Base-by-base conservation (phyloP, 2,329 filamentous ascomycete genomes). In the Diaporthe helianthi region DNA sequence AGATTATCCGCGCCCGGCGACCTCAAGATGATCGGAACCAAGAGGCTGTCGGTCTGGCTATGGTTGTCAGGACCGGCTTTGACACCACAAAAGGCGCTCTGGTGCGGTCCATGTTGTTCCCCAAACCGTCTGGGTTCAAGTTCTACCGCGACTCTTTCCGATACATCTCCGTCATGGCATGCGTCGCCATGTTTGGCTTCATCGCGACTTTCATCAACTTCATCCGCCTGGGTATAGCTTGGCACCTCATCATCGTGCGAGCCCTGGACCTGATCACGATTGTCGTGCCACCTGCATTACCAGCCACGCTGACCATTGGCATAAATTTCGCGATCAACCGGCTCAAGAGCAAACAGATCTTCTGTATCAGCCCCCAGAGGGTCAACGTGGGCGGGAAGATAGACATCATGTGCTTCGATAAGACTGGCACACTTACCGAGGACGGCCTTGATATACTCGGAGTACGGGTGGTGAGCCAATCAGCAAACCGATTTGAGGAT, bases 61-160 rank as follows among this genome's bases (percentile, higher is more conserved):
- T 99, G 80, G 94, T 97, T 19, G 90, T 98, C 33, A 89, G 96
- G 72, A 99, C 94, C 2, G 96, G 96, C 1, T 99, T 99, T 81
- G 97, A 97, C 78, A 99, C 96, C 0, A 99, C 96, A 1, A 99
- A 99, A 79, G 96, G 96, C 29, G 93, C 96, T 12, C 83, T 99
- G 22, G 94, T 99, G 70, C 92, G 96, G 29, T 98, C 96, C 0
- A 99, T 99, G 95, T 87, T 99, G 46, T 99, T 99, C 77, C 97
- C 96, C 0, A 99, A 99, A 77, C 96, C 96, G 1, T 97, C 95
- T 0, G 95, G 95, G 0, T 99, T 99, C 87, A 98, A 97, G 76
- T 99, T 99, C 78, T 99, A 99, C 79, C 89, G 93, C 51, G 96
- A 99, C 79, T 98, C 95, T 0, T 99, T 99, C 81, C 90, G 94